These are phyloP conservation scores for thale cress (Arabidopsis thaliana) DNA, from an alignment of 345 rosid species.

Conservation along the genomic window DNA sequence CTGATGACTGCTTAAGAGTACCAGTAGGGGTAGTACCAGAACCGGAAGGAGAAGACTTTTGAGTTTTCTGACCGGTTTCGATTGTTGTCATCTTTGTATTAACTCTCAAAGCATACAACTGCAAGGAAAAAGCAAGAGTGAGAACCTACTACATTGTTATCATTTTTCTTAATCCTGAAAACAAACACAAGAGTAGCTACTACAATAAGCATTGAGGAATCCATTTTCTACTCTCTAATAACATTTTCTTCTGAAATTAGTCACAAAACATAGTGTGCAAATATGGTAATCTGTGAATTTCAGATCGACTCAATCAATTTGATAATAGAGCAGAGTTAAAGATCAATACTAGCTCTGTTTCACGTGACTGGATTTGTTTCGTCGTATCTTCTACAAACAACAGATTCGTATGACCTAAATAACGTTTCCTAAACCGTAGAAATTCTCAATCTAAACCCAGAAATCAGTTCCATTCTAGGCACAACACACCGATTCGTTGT, in stretches of 20 bases:
- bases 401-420: not conserved
- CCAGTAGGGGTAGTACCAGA: slow-evolving; percentile 27
- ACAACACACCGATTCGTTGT: not conserved
- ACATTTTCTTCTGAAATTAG: too few relatives aligned
- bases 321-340: too few relatives aligned
- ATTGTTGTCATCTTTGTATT: slow-evolving; percentile 45
- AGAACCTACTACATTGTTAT: not conserved
- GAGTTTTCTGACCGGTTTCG: slow-evolving; percentile 37
- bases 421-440: not conserved
- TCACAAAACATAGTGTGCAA: too few relatives aligned
- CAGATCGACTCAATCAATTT: too few relatives aligned
- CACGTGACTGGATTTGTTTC: too few relatives aligned
- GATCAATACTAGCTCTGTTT: too few relatives aligned
- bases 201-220: not conserved
- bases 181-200: not conserved
- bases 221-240: too few relatives aligned
- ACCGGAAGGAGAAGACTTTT: slow-evolving; percentile 37
- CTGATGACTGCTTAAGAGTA: slow-evolving; percentile 35
- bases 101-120: slow-evolving; percentile 31
- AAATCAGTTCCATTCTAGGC: not conserved
- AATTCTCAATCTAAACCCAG: not conserved
- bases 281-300: too few relatives aligned
- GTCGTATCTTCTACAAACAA: not conserved
- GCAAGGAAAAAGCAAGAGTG: slow-evolving; percentile 19
- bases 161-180: too few relatives aligned